These are phyloP conservation scores for Thamnidium elegans DNA, from an alignment of 192 early-diverging fungal species.

Conservation along the genomic window DNA sequence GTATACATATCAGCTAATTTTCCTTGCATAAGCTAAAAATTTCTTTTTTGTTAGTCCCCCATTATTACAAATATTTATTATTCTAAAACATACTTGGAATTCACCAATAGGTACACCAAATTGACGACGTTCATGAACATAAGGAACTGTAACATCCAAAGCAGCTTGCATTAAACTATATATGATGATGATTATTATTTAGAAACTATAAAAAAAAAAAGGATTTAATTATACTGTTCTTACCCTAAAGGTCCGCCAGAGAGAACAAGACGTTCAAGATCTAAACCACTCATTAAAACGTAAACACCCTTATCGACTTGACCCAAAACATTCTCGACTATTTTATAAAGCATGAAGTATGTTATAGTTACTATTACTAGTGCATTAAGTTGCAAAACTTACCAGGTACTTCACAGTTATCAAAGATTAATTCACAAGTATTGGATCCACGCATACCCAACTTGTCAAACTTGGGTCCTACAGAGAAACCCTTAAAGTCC, in stretches of 20 bases:
- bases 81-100: slow-evolving; percentile 58
- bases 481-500: slow-evolving; percentile 81
- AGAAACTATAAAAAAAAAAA: too few species aligned
- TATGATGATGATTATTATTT: too few species aligned
- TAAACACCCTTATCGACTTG: slow-evolving; percentile 85
- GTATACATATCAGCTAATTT: slow-evolving; percentile 98
- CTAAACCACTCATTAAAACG: slow-evolving; percentile 94
- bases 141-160: slow-evolving; percentile 78
- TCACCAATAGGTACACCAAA: slow-evolving; percentile 82
- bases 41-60: background rate
- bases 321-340: slow-evolving; percentile 83
- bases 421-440: slow-evolving; percentile 93
- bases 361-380: background rate
- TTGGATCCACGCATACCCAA: slow-evolving; percentile 95
- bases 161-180: slow-evolving; percentile 85
- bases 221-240: background rate
- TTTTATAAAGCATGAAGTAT: slow-evolving; percentile 3
- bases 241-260: slow-evolving; percentile 87
- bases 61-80: background rate
- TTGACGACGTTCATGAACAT: slow-evolving; percentile 85
- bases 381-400: slow-evolving; percentile 7
- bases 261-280: slow-evolving; percentile 85
- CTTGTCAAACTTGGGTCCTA: slow-evolving; percentile 89
- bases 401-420: slow-evolving; percentile 87
- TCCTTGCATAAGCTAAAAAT: slow-evolving; percentile 73